These are phyloP conservation scores for Hermanozyma aechmeae DNA, from an alignment of 805 yeast species.

Conservation along the genomic window DNA sequence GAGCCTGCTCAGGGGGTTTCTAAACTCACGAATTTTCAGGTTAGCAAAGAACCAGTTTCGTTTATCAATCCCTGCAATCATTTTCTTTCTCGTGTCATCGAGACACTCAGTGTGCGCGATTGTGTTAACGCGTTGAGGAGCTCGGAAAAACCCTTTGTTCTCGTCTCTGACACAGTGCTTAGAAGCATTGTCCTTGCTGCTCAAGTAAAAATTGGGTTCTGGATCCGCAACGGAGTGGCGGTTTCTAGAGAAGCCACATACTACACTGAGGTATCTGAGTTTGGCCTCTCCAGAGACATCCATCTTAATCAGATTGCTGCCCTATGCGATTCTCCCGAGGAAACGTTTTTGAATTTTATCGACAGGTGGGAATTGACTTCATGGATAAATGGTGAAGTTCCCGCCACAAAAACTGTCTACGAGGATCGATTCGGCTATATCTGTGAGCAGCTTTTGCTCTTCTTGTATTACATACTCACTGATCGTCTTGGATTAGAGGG, in stretches of 20 bases:
- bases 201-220: slow-evolving; percentile 55
- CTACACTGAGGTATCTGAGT: slow-evolving; percentile 27
- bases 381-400: slow-evolving; percentile 35
- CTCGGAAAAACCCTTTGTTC: slow-evolving; percentile 18
- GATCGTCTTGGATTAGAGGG: slow-evolving; percentile 21
- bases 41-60: slow-evolving; percentile 42
- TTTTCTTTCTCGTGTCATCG: slow-evolving; percentile 44
- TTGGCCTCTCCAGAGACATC: slow-evolving; percentile 26
- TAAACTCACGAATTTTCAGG: slow-evolving; percentile 29
- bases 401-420: slow-evolving; percentile 28
- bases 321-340: slow-evolving; percentile 27
- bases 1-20: slow-evolving; percentile 13
- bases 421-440: slow-evolving; percentile 40
- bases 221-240: slow-evolving; percentile 66
- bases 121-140: too few species aligned
- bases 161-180: slow-evolving; percentile 47
- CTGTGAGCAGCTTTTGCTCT: slow-evolving; percentile 32
- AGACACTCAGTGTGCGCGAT: too few species aligned
- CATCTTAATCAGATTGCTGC: slow-evolving; percentile 38
- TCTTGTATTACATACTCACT: slow-evolving; percentile 36
- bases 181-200: slow-evolving; percentile 52
- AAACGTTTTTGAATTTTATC: slow-evolving; percentile 28
- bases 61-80: slow-evolving; percentile 55
- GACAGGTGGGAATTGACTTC: slow-evolving; percentile 50
- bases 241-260: slow-evolving; percentile 41